Conservation (phyloP, 768 basidiomycete species). For the Nidula microcarpa region DNA sequence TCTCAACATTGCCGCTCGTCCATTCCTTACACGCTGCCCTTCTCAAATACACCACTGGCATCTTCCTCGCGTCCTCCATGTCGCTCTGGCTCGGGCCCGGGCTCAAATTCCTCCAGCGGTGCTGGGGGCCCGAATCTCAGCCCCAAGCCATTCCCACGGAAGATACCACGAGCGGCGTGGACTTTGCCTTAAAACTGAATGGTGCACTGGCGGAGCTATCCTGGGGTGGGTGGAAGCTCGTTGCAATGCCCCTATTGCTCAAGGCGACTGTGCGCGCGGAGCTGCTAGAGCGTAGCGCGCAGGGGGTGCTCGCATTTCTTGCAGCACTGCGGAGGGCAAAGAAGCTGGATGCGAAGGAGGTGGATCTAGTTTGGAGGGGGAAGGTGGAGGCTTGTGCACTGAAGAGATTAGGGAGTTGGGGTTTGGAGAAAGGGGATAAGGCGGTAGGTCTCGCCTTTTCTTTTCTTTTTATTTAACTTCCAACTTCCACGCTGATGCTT, state of each 20-base stretch:
- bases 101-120: slow-evolving; percentile 50
- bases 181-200: slow-evolving; percentile 52
- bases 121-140: slow-evolving; percentile 20
- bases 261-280: slow-evolving; percentile 39
- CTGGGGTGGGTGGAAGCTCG: slow-evolving; percentile 77
- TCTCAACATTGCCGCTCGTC: slow-evolving; percentile 23
- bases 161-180: not conserved
- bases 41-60: slow-evolving; percentile 34
- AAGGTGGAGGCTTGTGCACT: slow-evolving; percentile 49
- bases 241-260: slow-evolving; percentile 59
- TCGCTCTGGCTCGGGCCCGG: slow-evolving; percentile 50
- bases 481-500: not conserved
- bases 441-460: slow-evolving; percentile 25
- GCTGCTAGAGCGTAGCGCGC: slow-evolving; percentile 41
- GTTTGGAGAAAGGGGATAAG: slow-evolving; percentile 30
- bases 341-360: slow-evolving; percentile 42
- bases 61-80: slow-evolving; percentile 42
- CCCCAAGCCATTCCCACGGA: not conserved
- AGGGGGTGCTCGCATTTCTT: slow-evolving; percentile 42
- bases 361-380: slow-evolving; percentile 58
- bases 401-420: slow-evolving; percentile 37
- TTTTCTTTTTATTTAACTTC: not conserved
- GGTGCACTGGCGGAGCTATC: slow-evolving; percentile 59
- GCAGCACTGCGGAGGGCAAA: slow-evolving; percentile 43
- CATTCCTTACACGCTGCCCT: slow-evolving; percentile 24